Evolutionary conservation across 768 basidiomycete genomes (phyloP), one percentile per base, ranked within the genome.

Genomic region (Podaxis carcinomalis): DNA sequence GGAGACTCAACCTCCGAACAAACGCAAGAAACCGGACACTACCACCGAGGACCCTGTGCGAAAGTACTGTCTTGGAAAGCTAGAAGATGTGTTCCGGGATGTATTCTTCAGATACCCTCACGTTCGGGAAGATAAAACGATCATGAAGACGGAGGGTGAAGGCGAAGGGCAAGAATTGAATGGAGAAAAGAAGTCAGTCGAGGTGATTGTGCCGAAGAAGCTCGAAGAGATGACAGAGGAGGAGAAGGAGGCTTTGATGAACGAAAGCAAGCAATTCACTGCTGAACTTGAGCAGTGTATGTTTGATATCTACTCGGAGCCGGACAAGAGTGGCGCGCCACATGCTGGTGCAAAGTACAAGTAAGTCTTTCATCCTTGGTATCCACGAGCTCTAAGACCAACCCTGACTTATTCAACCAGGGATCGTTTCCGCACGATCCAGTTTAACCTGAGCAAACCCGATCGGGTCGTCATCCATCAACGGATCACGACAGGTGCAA

Each of bases 401-500:
- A 19, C 9, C 19, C 60, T 68, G 42, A 62, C 49, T 14, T 66
- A 50, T 40, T 61, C 57, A 32, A 51, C 35, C 62, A 94, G 92
- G 79, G 90, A 93, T 74, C 92, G 92, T 68, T 95, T 94, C 77
- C 86, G 93, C 62, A 95, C 88, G 82, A 80, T 95, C 54, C 85
- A 84, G 61, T 96, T 93, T 76, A 96, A 96, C 75, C 75, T 96
- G 68, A 89, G 82, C 77, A 87, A 94, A 75, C 75, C 78, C 68
- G 93, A 95, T 68, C 89, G 92, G 68, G 83, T 86, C 60, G 78
- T 80, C 62, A 83, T 96, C 65, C 92, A 94, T 72, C 84, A 82
- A 68, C 86, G 89, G 65, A 92, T 96, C 69, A 86, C 85, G 36
- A 83, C 82, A 21, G 80, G 80, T 36, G 78, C 78, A 60, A 84